These are phyloP conservation scores for Yamadazyma phyllophila DNA, from an alignment of 805 yeast genomes.

Conservation along the genomic window DNA sequence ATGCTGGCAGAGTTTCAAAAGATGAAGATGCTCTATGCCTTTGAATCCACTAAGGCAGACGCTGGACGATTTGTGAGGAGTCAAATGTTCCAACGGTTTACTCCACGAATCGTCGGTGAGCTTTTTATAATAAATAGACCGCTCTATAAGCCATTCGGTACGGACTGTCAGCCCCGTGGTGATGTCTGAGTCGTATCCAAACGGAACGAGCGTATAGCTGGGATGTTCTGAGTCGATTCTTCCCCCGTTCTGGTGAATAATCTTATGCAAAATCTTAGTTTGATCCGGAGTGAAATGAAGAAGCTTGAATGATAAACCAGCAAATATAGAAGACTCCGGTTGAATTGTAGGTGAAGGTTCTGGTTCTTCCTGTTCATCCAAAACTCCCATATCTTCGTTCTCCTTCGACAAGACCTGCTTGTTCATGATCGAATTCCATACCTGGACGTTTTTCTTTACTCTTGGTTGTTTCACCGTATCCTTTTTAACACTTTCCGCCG, in stretches of 20 bases:
- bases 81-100: conserved; percentile 30
- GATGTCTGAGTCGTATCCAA: conserved; percentile 7
- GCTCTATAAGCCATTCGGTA: conserved; percentile 81
- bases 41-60: conserved; percentile 70
- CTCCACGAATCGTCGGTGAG: conserved; percentile 63
- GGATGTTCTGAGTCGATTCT: not conserved
- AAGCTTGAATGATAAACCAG: conserved; percentile 19
- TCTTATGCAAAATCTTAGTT: conserved; percentile 33
- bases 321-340: conserved; percentile 5
- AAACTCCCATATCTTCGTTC: conserved; percentile 24
- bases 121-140: conserved; percentile 59
- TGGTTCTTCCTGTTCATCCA: conserved; percentile 10
- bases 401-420: conserved; percentile 8
- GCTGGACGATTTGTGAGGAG: not conserved
- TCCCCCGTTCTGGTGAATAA: conserved; percentile 50
- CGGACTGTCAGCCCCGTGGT: conserved; percentile 26
- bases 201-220: conserved; percentile 12
- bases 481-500: conserved; percentile 16
- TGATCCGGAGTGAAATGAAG: conserved; percentile 42
- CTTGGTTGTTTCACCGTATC: conserved; percentile 20
- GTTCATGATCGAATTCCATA: conserved; percentile 47
- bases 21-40: conserved; percentile 72
- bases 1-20: conserved; percentile 57
- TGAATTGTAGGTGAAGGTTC: not conserved
- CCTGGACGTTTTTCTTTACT: conserved; percentile 22